Conservation (phyloP, 768 basidiomycete species). For the Exsudoporus frostii region DNA sequence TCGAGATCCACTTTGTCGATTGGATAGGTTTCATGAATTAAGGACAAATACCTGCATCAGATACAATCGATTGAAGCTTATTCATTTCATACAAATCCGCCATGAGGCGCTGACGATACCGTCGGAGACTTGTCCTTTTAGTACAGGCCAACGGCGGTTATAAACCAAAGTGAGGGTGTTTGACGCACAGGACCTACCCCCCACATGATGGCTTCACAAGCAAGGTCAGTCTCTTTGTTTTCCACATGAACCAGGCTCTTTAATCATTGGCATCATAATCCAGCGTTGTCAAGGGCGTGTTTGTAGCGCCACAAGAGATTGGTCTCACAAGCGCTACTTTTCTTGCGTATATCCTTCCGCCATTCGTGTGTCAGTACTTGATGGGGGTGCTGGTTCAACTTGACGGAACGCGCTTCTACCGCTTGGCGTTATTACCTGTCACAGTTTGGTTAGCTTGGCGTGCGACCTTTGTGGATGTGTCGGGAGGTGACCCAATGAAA, state of each 20-base stretch:
- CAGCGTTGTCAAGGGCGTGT: background rate
- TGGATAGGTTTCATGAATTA: no score
- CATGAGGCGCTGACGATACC: no score
- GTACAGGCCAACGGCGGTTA: no score
- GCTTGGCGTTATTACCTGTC: conserved; percentile 48
- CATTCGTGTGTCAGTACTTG: conserved; percentile 45
- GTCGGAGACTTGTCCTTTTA: no score
- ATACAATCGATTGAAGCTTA: no score
- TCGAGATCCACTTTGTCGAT: no score
- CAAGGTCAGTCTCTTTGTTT: conserved; percentile 2
- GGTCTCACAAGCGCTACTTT: conserved; percentile 22
- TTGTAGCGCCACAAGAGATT: conserved; percentile 4
- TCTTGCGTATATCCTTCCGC: conserved; percentile 39
- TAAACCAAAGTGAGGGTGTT: no score
- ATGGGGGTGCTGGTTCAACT: conserved; percentile 54
- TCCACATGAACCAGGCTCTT: background rate
- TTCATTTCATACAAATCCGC: no score
- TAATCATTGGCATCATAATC: background rate
- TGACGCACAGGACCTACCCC: no score
- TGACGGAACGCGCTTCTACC: conserved; percentile 38
- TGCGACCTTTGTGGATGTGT: conserved; percentile 28
- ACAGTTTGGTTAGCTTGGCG: conserved; percentile 44
- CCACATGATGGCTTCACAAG: background rate
- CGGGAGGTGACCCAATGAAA: conserved; percentile 15
- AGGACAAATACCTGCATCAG: no score